Evolutionary conservation across 2,329 filamentous ascomycete genomes (phyloP).

Genomic region (Hypoxylon sp.): DNA sequence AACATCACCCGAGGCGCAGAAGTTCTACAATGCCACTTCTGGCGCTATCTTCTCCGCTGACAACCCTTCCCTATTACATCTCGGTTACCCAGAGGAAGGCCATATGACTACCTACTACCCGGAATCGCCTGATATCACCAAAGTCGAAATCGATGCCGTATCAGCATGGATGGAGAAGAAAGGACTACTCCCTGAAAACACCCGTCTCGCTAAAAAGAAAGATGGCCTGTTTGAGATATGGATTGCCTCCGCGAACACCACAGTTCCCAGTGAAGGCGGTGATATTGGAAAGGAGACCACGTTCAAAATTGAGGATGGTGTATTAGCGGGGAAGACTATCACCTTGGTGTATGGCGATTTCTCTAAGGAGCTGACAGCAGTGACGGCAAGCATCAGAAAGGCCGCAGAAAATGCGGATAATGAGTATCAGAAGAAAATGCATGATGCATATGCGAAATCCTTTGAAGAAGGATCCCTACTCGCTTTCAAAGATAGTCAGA

Average conservation of each 20-base stretch:
- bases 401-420: slow-evolving; percentile 80
- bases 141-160: slow-evolving; percentile 80
- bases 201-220: slow-evolving; percentile 76
- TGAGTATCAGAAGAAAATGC: slow-evolving; percentile 75
- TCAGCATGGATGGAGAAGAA: slow-evolving; percentile 81
- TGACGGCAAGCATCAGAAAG: slow-evolving; percentile 76
- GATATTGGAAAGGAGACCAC: slow-evolving; percentile 77
- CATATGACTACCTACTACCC: slow-evolving; percentile 89
- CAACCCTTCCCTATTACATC: slow-evolving; percentile 76
- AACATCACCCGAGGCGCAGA: slow-evolving; percentile 71
- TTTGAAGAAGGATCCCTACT: slow-evolving; percentile 82
- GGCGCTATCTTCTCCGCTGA: slow-evolving; percentile 80
- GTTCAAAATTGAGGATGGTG: slow-evolving; percentile 72
- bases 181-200: slow-evolving; percentile 82
- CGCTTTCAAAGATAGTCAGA: slow-evolving; percentile 84
- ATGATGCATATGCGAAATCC: slow-evolving; percentile 77
- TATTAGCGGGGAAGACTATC: slow-evolving; percentile 76
- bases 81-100: slow-evolving; percentile 81
- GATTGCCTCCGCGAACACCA: slow-evolving; percentile 77
- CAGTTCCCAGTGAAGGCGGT: slow-evolving; percentile 73
- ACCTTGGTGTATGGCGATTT: slow-evolving; percentile 83
- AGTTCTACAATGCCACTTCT: slow-evolving; percentile 76
- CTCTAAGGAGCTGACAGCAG: slow-evolving; percentile 77
- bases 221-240: slow-evolving; percentile 78
- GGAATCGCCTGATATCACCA: slow-evolving; percentile 79